Percentiles rank a stretch among this genome's conserved stretches.
phyloP scores from a whole-genome alignment of 306 rosid species.

The apple (Malus domestica) region DNA sequence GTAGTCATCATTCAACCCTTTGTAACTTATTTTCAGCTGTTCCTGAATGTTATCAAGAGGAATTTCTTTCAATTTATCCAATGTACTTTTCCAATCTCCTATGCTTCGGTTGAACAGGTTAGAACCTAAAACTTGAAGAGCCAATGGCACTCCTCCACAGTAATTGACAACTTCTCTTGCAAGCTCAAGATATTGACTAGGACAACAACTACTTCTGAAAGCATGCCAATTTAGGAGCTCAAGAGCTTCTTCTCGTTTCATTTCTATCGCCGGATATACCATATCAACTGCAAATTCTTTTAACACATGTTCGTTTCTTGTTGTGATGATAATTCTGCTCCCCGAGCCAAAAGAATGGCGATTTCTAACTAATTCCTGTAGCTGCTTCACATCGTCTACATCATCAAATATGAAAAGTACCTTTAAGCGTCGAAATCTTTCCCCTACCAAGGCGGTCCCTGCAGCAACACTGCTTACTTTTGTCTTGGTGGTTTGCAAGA shows the following conservation, averaged over 20 bases:
- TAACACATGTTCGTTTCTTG: constrained; percentile 3
- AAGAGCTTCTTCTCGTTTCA: constrained; percentile 14
- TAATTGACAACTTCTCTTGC: constrained; percentile 2
- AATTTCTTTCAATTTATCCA: constrained; percentile 15
- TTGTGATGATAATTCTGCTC: constrained; percentile 21
- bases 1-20: not conserved
- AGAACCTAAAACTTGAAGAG: constrained; percentile 32
- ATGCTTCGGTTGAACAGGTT: constrained; percentile 1
- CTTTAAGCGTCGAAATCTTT: not conserved
- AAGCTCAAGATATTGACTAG: not conserved
- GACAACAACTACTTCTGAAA: not conserved
- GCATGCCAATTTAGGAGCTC: constrained; percentile 30
- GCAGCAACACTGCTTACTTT: not conserved
- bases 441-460: not conserved
- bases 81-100: constrained; percentile 13
- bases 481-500: not conserved
- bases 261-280: not conserved
- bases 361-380: not conserved
- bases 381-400: not conserved
- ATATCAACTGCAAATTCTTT: not conserved
- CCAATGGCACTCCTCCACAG: constrained; percentile 35
- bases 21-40: constrained; percentile 16
- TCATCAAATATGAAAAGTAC: constrained; percentile 17
- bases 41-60: constrained; percentile 10
- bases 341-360: not conserved